Percentiles rank a stretch among this genome's conserved stretches.
Conservation (phyloP, 1,284 basidiomycete genomes). For the Hemileia vastatrix region DNA sequence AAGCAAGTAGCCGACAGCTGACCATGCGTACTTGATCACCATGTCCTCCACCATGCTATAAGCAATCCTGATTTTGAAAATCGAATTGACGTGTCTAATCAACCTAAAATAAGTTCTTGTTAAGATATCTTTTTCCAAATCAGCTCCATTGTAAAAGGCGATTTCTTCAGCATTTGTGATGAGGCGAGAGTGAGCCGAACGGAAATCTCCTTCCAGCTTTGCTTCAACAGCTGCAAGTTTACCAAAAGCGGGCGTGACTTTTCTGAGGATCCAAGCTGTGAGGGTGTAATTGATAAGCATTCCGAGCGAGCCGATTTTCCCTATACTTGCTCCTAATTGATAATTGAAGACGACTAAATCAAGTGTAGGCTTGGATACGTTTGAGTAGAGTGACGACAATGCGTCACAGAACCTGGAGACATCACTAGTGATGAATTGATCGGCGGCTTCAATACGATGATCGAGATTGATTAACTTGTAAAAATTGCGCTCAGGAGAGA, state of each 20-base stretch:
- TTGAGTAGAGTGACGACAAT: constrained; percentile 68
- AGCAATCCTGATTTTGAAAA: constrained; percentile 66
- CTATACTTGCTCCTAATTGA: constrained; percentile 76
- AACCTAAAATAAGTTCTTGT: constrained; percentile 67
- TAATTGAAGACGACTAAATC: constrained; percentile 89
- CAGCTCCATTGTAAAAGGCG: constrained; percentile 88
- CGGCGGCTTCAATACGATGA: constrained; percentile 34
- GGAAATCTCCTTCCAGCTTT: constrained; percentile 72
- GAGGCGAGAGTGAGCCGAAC: constrained; percentile 74
- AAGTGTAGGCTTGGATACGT: constrained; percentile 74
- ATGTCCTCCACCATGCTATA: constrained; percentile 81
- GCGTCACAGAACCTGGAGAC: constrained; percentile 82
- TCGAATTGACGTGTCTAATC: constrained; percentile 79
- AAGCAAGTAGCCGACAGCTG: constrained; percentile 73
- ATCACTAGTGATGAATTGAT: constrained; percentile 69
- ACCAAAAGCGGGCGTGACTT: constrained; percentile 86
- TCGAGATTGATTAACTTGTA: constrained; percentile 50
- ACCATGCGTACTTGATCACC: constrained; percentile 89
- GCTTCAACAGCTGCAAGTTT: constrained; percentile 81
- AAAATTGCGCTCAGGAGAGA: constrained; percentile 57
- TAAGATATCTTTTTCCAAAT: constrained; percentile 72
- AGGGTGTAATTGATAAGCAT: constrained; percentile 76
- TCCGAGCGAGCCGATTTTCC: constrained; percentile 61
- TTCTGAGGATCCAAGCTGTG: constrained; percentile 69
- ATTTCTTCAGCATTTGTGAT: constrained; percentile 89